These are phyloP conservation scores for Suhomyces chickasaworum DNA, from an alignment of 1,139 yeast species.

Conservation along the genomic window DNA sequence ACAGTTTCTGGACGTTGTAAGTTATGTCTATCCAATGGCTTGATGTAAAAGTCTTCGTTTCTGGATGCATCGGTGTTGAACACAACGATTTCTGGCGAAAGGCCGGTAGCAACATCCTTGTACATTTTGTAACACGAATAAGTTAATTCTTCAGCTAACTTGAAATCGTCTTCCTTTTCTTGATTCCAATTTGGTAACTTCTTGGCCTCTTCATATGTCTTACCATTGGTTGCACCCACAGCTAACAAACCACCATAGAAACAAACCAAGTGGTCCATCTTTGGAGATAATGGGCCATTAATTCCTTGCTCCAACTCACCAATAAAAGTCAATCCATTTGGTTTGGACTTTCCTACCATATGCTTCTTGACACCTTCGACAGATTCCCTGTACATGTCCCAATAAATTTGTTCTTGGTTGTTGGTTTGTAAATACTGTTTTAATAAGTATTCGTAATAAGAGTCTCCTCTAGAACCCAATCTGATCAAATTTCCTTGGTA, in stretches of 20 bases:
- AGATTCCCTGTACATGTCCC: slow-evolving; percentile 75
- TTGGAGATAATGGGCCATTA: slow-evolving; percentile 58
- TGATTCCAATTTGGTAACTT: slow-evolving; percentile 38
- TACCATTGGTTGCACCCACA: slow-evolving; percentile 84
- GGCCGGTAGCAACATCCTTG: slow-evolving; percentile 68
- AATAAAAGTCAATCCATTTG: slow-evolving; percentile 64
- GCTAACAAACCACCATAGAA: slow-evolving; percentile 91
- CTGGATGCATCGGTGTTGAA: slow-evolving; percentile 53
- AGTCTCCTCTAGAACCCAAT: slow-evolving; percentile 89
- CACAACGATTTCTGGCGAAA: slow-evolving; percentile 86
- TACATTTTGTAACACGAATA: slow-evolving; percentile 86
- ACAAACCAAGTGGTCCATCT: slow-evolving; percentile 95
- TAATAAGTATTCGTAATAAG: slow-evolving; percentile 85
- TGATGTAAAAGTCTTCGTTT: slow-evolving; percentile 61
- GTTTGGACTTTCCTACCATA: slow-evolving; percentile 60
- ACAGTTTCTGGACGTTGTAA: slow-evolving; percentile 94
- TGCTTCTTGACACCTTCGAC: slow-evolving; percentile 72
- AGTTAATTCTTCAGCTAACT: slow-evolving; percentile 74
- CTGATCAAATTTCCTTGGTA: slow-evolving; percentile 69
- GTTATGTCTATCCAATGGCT: slow-evolving; percentile 75
- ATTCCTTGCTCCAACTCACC: slow-evolving; percentile 81
- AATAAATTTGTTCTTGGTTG: slow-evolving; percentile 60
- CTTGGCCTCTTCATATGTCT: slow-evolving; percentile 54
- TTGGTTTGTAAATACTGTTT: slow-evolving; percentile 85
- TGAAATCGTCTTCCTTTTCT: slow-evolving; percentile 54